Base-by-base conservation (phyloP, 352 stramenopile genomes). In the Phytophthora megakarya region DNA sequence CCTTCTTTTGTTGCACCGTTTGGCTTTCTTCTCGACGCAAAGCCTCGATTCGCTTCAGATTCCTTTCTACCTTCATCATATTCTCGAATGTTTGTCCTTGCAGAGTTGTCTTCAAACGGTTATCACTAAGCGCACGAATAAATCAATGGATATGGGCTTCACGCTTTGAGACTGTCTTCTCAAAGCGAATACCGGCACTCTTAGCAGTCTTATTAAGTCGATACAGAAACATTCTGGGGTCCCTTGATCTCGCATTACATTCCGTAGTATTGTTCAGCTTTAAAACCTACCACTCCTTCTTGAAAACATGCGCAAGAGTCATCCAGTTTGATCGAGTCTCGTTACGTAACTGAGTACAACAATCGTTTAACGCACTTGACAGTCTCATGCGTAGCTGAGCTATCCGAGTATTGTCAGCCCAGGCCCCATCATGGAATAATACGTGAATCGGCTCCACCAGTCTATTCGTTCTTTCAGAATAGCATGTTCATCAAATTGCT, bases 361-460 rank as follows among this genome's bases (percentile, higher is more conserved):
- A 39, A 39, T 39, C 12, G 10, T 39, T 39, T 1, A n/a, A 16
- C 5, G 33, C 33, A 16, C 44, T 26, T n/a, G 25, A 39, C 5
- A 51, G 25, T 38, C 44, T 23, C 44, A 51, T 38, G 10, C 26
- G 26, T 15, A 51, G 16, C n/a, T 51, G 44, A 8, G 18, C 16
- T 39, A 39, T n/a, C 15, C 26, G 25, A n/a, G n/a, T n/a, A n/a
- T n/a, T n/a, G n/a, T n/a, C n/a, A 16, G 37, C 44, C 44, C 26
- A 51, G n/a, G n/a, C n/a, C 0, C 13, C 21, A 26, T 21, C 44
- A 38, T 51, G 3, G 44, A 32, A 16, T 39, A 51, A 25, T 38
- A 51, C 44, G 38, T 51, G 26, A 51, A 51, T 3, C 44, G 44
- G 13, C 25, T n/a, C 44, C 44, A 51, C 44, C 44, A 51, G 44